Evolutionary conservation across 192 early-diverging fungal species (phyloP), one percentile per base, ranked within the genome.

Genomic region (Spizellomyces sp.): DNA sequence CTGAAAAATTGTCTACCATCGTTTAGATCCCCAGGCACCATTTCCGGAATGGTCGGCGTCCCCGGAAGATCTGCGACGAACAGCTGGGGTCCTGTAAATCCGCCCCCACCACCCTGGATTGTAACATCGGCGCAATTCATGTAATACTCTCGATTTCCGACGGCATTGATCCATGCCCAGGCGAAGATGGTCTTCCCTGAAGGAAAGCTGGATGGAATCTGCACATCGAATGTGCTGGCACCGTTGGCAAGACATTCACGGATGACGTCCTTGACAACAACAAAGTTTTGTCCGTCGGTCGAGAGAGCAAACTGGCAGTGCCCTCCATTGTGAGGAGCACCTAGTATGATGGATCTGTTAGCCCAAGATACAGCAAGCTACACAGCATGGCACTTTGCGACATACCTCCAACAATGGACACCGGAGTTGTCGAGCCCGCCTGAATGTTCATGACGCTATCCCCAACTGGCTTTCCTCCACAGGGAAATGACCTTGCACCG

Each of bases 71-170:
- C 63, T 10, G 54, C 74, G 44, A 65, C 64, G 9, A 71, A 45
- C 19, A 75, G 50, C 62, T 71, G 14, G 5, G 74, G 84, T 7
- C 84, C 85, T 21, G 75, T 59, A 72, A 74, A 56, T 48, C 74
- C 47, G 15, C 66, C 14, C 2, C 48, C 59, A 1, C 76, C 70
- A 14, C 86, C 84, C 5, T 71, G 63, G 64, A 89, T 86, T 22
- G 79, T 76, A 21, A 89, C 67, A 45, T 89, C 88, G 42, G 84
- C 84, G 64, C 89, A 89, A 73, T 81, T 84, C 79, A 84, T 86
- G 75, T 90, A 90, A 45, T 84, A 80, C 68, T 89, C 89, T 58
- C 89, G 86, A 73, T 90, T 89, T 12, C 89, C 89, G 63, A 79
- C 75, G 43, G 84, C 83, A 77, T 90, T 90, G 54, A 83, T 83